Evolutionary conservation across 1,139 yeast genomes (phyloP), one percentile per base, ranked within the genome.

Genomic region (Yamadazyma friedrichii): DNA sequence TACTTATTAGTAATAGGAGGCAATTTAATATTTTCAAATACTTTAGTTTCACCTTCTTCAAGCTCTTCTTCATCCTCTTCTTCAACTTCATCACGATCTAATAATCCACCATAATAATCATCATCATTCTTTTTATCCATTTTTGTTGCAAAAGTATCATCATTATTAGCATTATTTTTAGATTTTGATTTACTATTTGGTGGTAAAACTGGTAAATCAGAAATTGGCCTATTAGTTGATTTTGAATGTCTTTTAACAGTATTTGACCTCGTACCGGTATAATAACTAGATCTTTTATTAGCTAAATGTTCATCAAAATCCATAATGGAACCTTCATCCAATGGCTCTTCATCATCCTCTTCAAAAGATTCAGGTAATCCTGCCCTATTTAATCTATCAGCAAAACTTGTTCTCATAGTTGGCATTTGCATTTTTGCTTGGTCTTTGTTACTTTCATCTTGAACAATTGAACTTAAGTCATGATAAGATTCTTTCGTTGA

Each of bases 401-500:
- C 76, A 47, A 66, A 65, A 53, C 72, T 67, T 12, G 74, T 69
- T 51, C 74, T 60, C 62, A 71, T 54, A 39, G 58, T 53, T 37
- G 67, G 67, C 45, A 53, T 46, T 16, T 34, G 15, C 43, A 51
- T 45, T 47, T 57, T 57, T 20, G 56, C 61, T 32, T 62, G 61
- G 6, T 61, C 62, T n/a, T 60, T 60, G 27, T 62, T 66, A 35
- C 54, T 61, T 16, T 65, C 67, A 39, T 63, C 66, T 13, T 61
- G 63, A 47, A 82, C 59, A 39, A 79, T 74, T 9, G 80, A 72
- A 42, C 76, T 78, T 56, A 84, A 68, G 54, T 84, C 83, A 33
- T 74, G 75, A 51, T 76, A 83, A 0, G 88, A 81, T 42, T 74
- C 80, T 47, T 75, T 81, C 3, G 89, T 80, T 1, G 89, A 83